Evolutionary conservation across 306 rosid genomes (phyloP), one percentile per base, ranked within the genome.

Genomic region (Rosa chinensis): DNA sequence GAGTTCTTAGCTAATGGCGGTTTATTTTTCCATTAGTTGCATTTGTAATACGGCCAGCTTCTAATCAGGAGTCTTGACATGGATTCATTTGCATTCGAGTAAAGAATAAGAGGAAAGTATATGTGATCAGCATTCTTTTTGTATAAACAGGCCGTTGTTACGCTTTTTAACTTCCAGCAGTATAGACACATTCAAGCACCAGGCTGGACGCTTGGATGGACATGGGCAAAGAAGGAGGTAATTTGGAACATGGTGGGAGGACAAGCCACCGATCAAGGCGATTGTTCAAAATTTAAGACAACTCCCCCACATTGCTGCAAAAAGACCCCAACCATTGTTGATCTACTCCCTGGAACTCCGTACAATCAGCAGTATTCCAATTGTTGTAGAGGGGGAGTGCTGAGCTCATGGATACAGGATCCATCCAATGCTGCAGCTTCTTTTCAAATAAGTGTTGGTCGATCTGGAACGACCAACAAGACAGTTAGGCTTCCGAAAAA

Each of bases 151-250:
- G 97, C 92, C 50, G 84, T 73, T 25, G 97, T 92, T 66, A 89
- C 97, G 5, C 17, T 94, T n/a, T 83, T 77, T 82, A 94, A 94
- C 85, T 94, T 90, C 88, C 98, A 94, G 81, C 85, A 87, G 78
- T 92, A 88, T 69, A 96, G 97, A 35, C 97, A 94, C 75, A 86
- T 94, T 79, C 75, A 88, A 39, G 73, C 93, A 5, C 98, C 97
- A 0, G 98, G 98, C 25, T 94, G 98, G 98, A 58, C 81, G 3
- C 73, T 94, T 13, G 92, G 88, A 48, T 94, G 98, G 98, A 85
- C 89, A 59, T 94, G 98, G 98, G 96, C 97, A 45, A 92, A 94
- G 90, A 92, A 88, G 83, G 98, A 94, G 87, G 80, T 94, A 63
- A 90, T 94, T 76, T 94, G 98, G 98, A 58, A 5, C 84, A 89